Conservation (phyloP, 177 flowering plant species). For the Telopea speciosissima region DNA sequence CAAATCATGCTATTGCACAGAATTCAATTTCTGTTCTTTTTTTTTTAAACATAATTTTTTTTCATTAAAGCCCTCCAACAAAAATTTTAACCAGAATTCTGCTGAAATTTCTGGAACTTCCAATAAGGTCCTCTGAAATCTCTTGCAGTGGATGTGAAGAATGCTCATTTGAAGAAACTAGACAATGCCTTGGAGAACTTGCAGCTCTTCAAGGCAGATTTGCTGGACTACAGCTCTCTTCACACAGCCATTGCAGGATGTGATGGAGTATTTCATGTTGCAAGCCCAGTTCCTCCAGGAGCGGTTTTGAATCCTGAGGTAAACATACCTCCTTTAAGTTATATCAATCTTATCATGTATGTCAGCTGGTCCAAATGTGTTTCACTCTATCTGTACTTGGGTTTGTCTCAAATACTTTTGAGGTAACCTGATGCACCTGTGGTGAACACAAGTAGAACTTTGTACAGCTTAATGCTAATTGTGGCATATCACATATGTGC, state of each 20-base stretch:
- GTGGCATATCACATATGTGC: not conserved
- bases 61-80: not conserved
- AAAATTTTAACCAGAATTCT: too few relatives aligned
- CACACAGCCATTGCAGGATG: conserved; percentile 62
- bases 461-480: not conserved
- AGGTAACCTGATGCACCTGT: not conserved
- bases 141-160: conserved; percentile 43
- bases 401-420: not conserved
- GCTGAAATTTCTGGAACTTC: not conserved
- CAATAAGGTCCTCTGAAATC: not conserved
- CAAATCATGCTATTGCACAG: not conserved
- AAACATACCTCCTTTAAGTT: conserved; percentile 9
- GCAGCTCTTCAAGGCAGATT: conserved; percentile 43
- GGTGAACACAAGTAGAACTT: not conserved
- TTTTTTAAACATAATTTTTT: not conserved
- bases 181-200: conserved; percentile 58
- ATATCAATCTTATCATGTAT: not conserved
- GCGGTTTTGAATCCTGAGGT: conserved; percentile 56
- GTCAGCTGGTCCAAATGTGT: not conserved
- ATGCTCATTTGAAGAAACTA: conserved; percentile 56
- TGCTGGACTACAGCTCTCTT: conserved; percentile 57
- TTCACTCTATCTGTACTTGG: not conserved
- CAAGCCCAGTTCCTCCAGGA: conserved; percentile 56
- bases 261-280: conserved; percentile 75
- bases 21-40: not conserved